Evolutionary conservation across 176 grass and related monocot genomes (phyloP).

Genomic region (Paspalum notatum): DNA sequence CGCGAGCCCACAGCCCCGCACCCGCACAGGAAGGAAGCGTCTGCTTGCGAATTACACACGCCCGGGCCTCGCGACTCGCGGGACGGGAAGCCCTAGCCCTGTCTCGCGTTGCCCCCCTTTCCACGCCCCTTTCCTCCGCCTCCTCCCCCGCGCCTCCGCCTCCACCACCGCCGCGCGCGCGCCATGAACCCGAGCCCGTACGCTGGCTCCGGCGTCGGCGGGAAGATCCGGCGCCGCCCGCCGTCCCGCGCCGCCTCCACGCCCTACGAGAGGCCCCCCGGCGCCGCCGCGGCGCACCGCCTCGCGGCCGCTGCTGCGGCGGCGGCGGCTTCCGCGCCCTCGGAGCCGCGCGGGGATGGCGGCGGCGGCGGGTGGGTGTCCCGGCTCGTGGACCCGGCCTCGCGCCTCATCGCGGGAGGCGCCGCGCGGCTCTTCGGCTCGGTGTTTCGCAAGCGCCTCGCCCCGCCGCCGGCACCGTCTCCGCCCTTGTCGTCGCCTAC

Average conservation of each 20-base stretch:
- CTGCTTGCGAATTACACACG: not conserved
- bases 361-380: slow-evolving; percentile 66
- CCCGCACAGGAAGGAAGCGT: not conserved
- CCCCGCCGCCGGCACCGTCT: slow-evolving; percentile 3
- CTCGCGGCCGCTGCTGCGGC: slow-evolving; percentile 6
- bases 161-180: not conserved
- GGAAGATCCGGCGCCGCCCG: slow-evolving; percentile 73
- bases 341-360: not conserved
- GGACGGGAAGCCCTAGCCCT: slow-evolving; percentile 37
- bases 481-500: not conserved
- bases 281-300: slow-evolving; percentile 44
- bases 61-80: slow-evolving; percentile 29
- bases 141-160: not conserved
- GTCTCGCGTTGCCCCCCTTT: not conserved
- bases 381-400: slow-evolving; percentile 81
- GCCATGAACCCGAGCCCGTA: slow-evolving; percentile 59
- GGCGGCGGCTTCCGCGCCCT: not conserved
- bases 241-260: slow-evolving; percentile 41
- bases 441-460: slow-evolving; percentile 73
- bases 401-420: slow-evolving; percentile 72
- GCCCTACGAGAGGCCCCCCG: slow-evolving; percentile 67
- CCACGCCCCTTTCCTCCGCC: not conserved
- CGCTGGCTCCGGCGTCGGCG: slow-evolving; percentile 55
- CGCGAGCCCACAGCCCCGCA: slow-evolving; percentile 1
- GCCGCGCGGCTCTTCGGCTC: slow-evolving; percentile 79